Evolutionary conservation across 2,329 filamentous ascomycete genomes (phyloP), one percentile per base, ranked within the genome.

Genomic region (Diaporthe sp.): DNA sequence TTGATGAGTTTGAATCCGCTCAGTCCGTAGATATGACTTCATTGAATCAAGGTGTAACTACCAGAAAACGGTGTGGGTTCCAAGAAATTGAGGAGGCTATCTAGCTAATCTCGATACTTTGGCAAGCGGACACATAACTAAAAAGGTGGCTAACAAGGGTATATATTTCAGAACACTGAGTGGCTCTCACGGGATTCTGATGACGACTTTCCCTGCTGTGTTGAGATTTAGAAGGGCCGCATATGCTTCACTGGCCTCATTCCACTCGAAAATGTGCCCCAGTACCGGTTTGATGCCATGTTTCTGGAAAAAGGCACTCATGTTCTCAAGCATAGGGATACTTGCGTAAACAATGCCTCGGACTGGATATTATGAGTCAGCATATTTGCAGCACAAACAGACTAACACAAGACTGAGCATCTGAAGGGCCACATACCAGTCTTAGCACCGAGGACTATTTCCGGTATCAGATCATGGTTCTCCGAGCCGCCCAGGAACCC

Each of bases 291-390:
- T 70, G n/a, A 70, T 53, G 22, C 9, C 49, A n/a, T 70, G 49
- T 22, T 42, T 42, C 34, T 70, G 65, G 13, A 55, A 6, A 7
- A 70, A 70, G n/a, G 34, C 65, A 42, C 34, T 55, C 65, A 70
- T 42, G 4, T 42, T 28, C n/a, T 70, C 34, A 3, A 70, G 65
- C 65, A 70, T 70, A 9, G 65, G 65, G 4, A 70, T 22, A 10
- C 49, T 70, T 4, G 47, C 65, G 17, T 70, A 70, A 34, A 55
- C 49, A 42, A 70, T 42, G 49, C 65, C 65, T 28, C 65, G 65
- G 31, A 70, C 65, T 70, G 13, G 34, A 22, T 42, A 7, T 7
- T 15, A 53, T 4, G 34, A 17, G 34, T 70, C 9, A 70, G 65
- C 20, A 55, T 10, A 53, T 4, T 22, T 39, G n/a, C n/a, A 10